Evolutionary conservation across 768 basidiomycete genomes (phyloP), one percentile per base, ranked within the genome.

Genomic region (Mycena alexandri): DNA sequence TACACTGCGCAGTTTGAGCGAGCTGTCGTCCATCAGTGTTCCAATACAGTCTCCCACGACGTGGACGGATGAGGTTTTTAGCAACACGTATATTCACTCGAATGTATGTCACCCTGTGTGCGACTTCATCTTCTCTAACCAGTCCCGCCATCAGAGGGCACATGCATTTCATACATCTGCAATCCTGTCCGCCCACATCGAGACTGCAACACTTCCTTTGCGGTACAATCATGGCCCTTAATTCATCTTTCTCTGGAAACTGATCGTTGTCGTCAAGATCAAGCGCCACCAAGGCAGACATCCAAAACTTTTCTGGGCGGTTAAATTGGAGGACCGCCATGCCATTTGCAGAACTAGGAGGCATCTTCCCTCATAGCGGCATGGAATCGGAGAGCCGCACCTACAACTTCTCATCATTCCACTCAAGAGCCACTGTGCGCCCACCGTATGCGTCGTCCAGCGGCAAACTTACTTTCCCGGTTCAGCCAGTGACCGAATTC

Each of bases 191-290:
- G 75, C 87, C 41, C 84, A 89, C 66, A 76, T 91, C 14, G 89
- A 91, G 67, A 85, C 81, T 22, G 80, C 79, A 41, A 91, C 90
- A 4, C 78, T 90, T 33, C 87, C 89, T 2, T 72, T 89, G 54
- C 85, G 90, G 90, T 33, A 36, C 8, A 1, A 43, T 24, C 25
- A 34, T 44, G 11, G 22, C 24, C 22, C 70, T 21, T 54, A 34
- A 61, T 24, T 47, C 50, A 6, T 6, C 29, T 29, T 55, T 42
- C 50, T 58, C 13, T 21, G n/a, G 43, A 24, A 17, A 58, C 44
- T 55, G 55, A 42, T 16, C 53, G 25, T 21, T 25, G 2, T 19
- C 34, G 2, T 19, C 34, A 51, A 85, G 84, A n/a, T 55, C 81
- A 52, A 75, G 68, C 25, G 65, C 48, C 4, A 59, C 67, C 7